Conservation (phyloP, 2,329 filamentous ascomycete species). For the Cladophialophora carrionii region DNA sequence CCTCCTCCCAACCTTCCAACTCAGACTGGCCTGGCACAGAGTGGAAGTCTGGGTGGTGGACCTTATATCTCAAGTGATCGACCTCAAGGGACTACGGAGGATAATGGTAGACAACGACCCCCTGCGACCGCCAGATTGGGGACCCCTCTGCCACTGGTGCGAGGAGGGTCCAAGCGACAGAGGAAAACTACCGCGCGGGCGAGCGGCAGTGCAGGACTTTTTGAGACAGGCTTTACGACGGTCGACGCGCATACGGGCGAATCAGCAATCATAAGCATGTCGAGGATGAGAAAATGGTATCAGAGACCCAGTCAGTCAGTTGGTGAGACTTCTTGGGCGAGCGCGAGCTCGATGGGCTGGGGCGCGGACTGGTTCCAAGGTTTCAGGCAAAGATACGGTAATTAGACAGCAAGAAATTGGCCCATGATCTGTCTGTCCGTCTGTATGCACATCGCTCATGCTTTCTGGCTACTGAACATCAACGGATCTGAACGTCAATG, state of each 20-base stretch:
- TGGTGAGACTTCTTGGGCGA: background rate
- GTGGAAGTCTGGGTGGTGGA: background rate
- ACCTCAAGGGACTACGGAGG: background rate
- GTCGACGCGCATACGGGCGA: background rate
- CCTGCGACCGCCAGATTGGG: background rate
- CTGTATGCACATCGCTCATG: background rate
- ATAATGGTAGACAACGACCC: background rate
- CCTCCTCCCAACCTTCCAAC: background rate
- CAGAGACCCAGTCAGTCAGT: background rate
- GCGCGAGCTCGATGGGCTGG: background rate
- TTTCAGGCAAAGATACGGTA: background rate
- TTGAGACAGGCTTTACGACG: background rate
- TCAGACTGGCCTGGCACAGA: background rate
- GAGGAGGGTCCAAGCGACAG: background rate
- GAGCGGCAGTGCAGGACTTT: background rate
- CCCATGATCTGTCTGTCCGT: too few species aligned
- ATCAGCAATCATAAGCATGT: background rate
- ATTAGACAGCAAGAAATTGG: too few species aligned
- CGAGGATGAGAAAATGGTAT: background rate
- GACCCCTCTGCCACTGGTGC: background rate
- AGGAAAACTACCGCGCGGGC: background rate
- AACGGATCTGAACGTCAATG: background rate
- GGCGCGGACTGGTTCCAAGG: background rate
- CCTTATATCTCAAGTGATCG: background rate
- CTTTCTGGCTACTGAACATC: background rate